These are phyloP conservation scores for Polytolypa hystricis DNA, from an alignment of 2,329 filamentous ascomycete species.

Conservation along the genomic window DNA sequence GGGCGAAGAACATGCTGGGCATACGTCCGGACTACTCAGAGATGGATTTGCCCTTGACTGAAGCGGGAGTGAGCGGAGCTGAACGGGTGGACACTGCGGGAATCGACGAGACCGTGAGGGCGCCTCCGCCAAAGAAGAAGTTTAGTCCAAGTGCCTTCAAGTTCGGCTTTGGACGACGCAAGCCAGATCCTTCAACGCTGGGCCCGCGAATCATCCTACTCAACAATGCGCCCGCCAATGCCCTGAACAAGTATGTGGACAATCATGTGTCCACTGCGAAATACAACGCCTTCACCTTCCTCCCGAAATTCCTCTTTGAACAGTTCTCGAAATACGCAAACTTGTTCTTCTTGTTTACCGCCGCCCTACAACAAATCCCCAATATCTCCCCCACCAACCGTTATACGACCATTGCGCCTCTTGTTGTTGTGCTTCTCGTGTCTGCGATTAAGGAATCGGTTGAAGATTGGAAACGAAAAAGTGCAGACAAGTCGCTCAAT, in stretches of 20 bases:
- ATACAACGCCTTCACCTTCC: slow-evolving; percentile 85
- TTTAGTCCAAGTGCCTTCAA: slow-evolving; percentile 71
- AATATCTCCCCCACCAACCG: slow-evolving; percentile 87
- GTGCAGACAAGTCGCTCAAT: slow-evolving; percentile 78
- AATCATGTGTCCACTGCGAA: slow-evolving; percentile 97
- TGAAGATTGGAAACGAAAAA: slow-evolving; percentile 83
- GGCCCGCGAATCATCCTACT: slow-evolving; percentile 88
- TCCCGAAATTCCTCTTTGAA: slow-evolving; percentile 95
- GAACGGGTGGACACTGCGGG: slow-evolving; percentile 34
- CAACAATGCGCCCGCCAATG: slow-evolving; percentile 91
- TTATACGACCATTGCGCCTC: slow-evolving; percentile 93
- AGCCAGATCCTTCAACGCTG: slow-evolving; percentile 78
- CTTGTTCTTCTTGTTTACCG: slow-evolving; percentile 97
- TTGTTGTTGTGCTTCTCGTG: slow-evolving; percentile 80
- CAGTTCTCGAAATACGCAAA: slow-evolving; percentile 99
- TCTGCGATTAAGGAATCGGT: slow-evolving; percentile 90
- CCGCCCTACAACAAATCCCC: slow-evolving; percentile 87
- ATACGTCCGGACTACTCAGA: slow-evolving; percentile 84
- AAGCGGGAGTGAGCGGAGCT: slow-evolving; percentile 48
- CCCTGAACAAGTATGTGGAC: slow-evolving; percentile 79
- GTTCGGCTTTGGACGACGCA: slow-evolving; percentile 77
- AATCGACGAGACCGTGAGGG: slow-evolving; percentile 30
- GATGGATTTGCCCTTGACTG: slow-evolving; percentile 93
- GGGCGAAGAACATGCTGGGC: slow-evolving; percentile 80
- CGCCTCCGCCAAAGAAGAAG: slow-evolving; percentile 43